Evolutionary conservation across 2,329 filamentous ascomycete species (phyloP).

Genomic region (Fusarium sp.): DNA sequence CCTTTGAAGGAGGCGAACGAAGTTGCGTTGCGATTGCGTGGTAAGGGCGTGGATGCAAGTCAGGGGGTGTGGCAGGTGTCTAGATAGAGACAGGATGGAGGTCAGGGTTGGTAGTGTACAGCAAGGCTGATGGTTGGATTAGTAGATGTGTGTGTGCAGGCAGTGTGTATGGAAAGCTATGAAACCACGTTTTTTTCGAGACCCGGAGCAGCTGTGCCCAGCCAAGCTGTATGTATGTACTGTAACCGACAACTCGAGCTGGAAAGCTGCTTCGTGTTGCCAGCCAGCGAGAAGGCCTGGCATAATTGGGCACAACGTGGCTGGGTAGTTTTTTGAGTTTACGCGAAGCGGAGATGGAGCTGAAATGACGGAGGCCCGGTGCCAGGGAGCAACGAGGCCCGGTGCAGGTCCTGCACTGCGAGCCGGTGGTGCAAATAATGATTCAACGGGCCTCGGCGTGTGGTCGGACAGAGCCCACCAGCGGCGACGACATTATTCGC

Average conservation of each 20-base stretch:
- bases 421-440: conserved; percentile 16
- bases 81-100: conserved; percentile 14
- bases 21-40: conserved; percentile 26
- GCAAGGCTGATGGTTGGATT: conserved; percentile 2
- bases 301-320: conserved; percentile 29
- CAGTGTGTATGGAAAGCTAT: conserved; percentile 3
- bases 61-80: conserved; percentile 14
- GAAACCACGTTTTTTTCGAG: conserved; percentile 2
- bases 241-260: neutral
- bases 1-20: conserved; percentile 22
- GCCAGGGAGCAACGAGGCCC: conserved; percentile 14
- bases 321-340: conserved; percentile 35
- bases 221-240: neutral
- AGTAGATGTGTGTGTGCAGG: neutral
- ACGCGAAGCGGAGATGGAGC: conserved; percentile 34
- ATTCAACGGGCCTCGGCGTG: conserved; percentile 22
- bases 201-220: neutral
- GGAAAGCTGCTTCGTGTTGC: neutral
- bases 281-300: conserved; percentile 10
- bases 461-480: conserved; percentile 15
- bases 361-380: conserved; percentile 35
- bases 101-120: conserved; percentile 3
- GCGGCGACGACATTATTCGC: conserved; percentile 31
- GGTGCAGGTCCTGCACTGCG: neutral
- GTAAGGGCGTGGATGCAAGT: conserved; percentile 10